Evolutionary conservation across 2,329 filamentous ascomycete species (phyloP), one percentile per base, ranked within the genome.

Genomic region (Diaporthe ilicicola): DNA sequence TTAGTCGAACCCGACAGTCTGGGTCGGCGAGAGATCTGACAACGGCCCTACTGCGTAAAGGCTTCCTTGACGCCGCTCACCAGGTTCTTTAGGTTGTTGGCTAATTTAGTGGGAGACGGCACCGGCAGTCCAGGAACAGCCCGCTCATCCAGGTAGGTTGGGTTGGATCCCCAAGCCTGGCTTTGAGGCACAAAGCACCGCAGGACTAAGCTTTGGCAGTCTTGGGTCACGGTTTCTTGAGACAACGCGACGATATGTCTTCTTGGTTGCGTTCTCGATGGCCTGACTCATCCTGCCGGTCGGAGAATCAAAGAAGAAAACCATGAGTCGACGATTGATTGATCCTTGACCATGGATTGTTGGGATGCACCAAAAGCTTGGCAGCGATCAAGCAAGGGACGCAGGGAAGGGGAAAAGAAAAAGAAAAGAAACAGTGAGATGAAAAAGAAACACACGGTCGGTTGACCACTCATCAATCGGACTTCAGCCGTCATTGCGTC

Each of bases 21-120:
- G 81, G 81, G 79, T 82, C 81, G 77, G 71, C 77, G 78, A 78
- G 77, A 80, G 79, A 81, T 81, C 79, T 79, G 80, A 78, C 76
- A 77, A 76, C 76, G 77, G 76, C 77, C 77, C 59, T 64, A 64
- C 59, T 64, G 59, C 59, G 59, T 76, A 78, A 76, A 74, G 42
- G 66, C 70, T 66, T 59, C 74, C 70, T 66, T 73, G 69, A 68
- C 66, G 53, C 59, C 70, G 71, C 70, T 72, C 71, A 72, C 71
- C 51, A 56, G 51, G 61, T 55, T 70, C 44, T 69, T 71, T 69
- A 64, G 66, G 70, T 42, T 72, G 70, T 50, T 62, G 67, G 71
- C 71, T 72, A 72, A 67, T 64, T 71, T 72, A 72, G 71, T 72
- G 71, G 71, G 55, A 72, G 67, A 72, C 70, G 61, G 53, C 59